Evolutionary conservation across 345 rosid genomes (phyloP), one percentile per base, ranked within the genome.

Genomic region (Pugionium dolabratum): DNA sequence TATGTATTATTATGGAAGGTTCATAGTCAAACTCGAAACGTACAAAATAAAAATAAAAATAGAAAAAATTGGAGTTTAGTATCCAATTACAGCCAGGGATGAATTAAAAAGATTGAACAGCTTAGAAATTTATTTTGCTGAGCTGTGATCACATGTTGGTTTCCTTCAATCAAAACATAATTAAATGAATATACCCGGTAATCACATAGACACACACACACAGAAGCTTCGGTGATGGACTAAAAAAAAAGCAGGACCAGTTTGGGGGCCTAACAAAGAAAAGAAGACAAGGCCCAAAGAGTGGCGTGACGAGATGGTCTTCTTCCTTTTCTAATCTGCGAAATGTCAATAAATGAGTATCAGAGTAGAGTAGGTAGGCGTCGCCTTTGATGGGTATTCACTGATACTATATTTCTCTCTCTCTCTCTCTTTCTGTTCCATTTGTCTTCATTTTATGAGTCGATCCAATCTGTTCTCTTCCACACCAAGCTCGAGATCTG

Each of bases 91-190:
- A n/a, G n/a, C n/a, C n/a, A 4, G 53, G 8, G 18, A 18, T 18
- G 18, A 18, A 18, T 18, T 18, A 18, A 64, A 54, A 31, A 66
- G 70, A 54, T 66, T 44, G 62, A 54, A 66, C 62, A 66, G 71
- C 66, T 68, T 58, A 58, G 2, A 68, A 48, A 58, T 57, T 50
- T 48, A 40, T 27, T 42, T 59, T 69, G 59, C 60, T 51, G 49
- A 40, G 9, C 59, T 69, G 53, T 69, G 36, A 33, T 59, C 60
- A 69, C 73, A 60, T 69, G 59, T 42, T 59, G 59, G 54, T 49
- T 57, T 48, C 40, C 18, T 18, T 18, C 18, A 18, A 18, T 18
- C 18, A 18, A 18, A 18, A 18, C 0, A 0, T 18, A 18, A 18
- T 18, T 18, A 18, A 18, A 18, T 18, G 18, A 18, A 18, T 18